A percentile compares a stretch with the other conserved stretches of the same genome.
Evolutionary conservation across 352 stramenopile genomes (phyloP).

Genomic region (Phytophthora boehmeriae): DNA sequence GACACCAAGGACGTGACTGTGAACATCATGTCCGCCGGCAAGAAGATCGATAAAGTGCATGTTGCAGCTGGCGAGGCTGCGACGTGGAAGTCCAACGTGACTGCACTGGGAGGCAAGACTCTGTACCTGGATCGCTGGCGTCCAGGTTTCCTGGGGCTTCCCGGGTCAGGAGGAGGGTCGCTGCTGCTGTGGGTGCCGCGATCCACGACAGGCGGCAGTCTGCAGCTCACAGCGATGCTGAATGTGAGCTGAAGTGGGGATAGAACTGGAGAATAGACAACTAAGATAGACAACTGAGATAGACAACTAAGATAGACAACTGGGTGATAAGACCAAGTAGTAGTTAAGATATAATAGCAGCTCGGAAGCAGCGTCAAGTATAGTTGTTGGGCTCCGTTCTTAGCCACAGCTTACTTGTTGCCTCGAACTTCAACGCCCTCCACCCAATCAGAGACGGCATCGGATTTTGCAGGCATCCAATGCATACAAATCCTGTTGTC

Average conservation of each 20-base stretch:
- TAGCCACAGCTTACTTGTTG: too few relatives aligned
- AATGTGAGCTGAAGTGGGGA: constrained; percentile 16
- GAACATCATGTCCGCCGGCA: constrained; percentile 36
- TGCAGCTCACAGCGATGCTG: constrained; percentile 20
- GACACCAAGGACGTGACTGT: constrained; percentile 38
- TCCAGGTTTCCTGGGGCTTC: constrained; percentile 27
- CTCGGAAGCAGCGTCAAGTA: too few relatives aligned
- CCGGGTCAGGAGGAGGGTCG: constrained; percentile 35
- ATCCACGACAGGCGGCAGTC: constrained; percentile 14
- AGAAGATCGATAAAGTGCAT: constrained; percentile 26
- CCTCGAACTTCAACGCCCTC: too few relatives aligned
- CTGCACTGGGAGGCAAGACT: constrained; percentile 33
- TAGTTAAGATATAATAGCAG: too few relatives aligned
- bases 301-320: too few relatives aligned
- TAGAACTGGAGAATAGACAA: too few relatives aligned
- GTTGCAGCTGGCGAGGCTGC: constrained; percentile 27
- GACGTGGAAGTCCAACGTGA: constrained; percentile 25
- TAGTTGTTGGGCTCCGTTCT: too few relatives aligned
- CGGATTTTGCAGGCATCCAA: too few relatives aligned
- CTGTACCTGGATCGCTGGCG: constrained; percentile 46
- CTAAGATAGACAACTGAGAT: too few relatives aligned
- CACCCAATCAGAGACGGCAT: too few relatives aligned
- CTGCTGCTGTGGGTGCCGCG: constrained; percentile 35
- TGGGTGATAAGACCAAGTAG: too few relatives aligned
- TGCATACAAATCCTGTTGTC: too few relatives aligned